Evolutionary conservation across 805 yeast genomes (phyloP), one percentile per base, ranked within the genome.

Genomic region (Candida maesae): DNA sequence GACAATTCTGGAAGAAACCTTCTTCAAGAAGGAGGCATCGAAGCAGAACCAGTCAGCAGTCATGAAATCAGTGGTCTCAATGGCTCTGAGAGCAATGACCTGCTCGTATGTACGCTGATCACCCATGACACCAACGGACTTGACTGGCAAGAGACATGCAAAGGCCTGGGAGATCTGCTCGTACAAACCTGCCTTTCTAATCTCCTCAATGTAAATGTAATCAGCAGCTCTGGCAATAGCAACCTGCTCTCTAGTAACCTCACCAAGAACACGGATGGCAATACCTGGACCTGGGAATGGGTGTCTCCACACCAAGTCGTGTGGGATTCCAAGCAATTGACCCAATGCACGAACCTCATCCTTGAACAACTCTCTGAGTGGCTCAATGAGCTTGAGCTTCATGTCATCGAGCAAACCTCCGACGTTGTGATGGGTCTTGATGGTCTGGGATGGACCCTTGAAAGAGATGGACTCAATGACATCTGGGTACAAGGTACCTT

Each of bases 241-340:
- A 43, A 93, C 93, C 72, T 93, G 99, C 52, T 74, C 80, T 53
- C 79, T 84, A 45, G 96, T 86, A 50, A 93, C 98, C 71, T 91
- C 98, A 56, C 99, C 99, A 36, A 93, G 74, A 42, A 93, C 95
- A 70, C 99, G 84, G 66, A 93, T 93, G 55, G 97, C 99, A 63
- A 93, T 85, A 73, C 99, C 99, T 65, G 99, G 99, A 64, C 99
- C 99, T 58, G 99, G 99, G 95, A 93, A 93, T 43, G 99, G 99
- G 65, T 93, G 99, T 76, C 99, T 87, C 98, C 98, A 91, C 53
- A 93, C 98, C 56, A 93, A 77, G 57, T 93, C 98, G 61, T 87
- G 93, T 26, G 97, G 95, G 57, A 93, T 91, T 37, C 96, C 96
- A 71, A 93, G 71, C 39, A 93, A 70, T 72, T 88, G 87, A 69